A percentile compares a stretch with the other conserved stretches of the same genome.
Evolutionary conservation across 1,139 yeast genomes (phyloP).

Genomic region (Yamadazyma diddensiae): DNA sequence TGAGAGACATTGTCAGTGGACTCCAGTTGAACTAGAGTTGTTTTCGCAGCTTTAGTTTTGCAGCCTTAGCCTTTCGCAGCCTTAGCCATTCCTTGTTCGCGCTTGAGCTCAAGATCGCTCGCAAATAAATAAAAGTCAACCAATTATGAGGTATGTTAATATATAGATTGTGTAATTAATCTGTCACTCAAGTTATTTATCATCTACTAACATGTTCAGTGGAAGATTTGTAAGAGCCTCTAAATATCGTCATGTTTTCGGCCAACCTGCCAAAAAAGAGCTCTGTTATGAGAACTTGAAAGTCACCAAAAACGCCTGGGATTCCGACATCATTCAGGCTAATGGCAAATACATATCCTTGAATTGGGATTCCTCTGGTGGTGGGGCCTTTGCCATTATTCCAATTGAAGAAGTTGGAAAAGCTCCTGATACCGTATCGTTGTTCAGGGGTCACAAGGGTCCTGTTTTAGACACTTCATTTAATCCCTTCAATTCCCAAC

Average conservation of each 20-base stretch:
- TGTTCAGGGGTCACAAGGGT: constrained; percentile 94
- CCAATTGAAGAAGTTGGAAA: constrained; percentile 89
- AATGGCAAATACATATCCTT: constrained; percentile 85
- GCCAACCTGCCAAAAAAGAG: constrained; percentile 87
- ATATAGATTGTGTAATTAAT: no score
- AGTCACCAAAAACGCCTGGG: constrained; percentile 92
- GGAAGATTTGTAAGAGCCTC: constrained; percentile 96
- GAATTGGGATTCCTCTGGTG: constrained; percentile 94
- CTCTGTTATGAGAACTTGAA: constrained; percentile 83
- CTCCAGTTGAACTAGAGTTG: no score
- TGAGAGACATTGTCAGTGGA: constrained; percentile 54
- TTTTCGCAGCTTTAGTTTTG: background rate
- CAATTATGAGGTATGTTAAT: no score
- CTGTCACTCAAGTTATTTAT: no score
- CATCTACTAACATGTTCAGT: constrained; percentile 38
- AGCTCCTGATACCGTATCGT: constrained; percentile 88
- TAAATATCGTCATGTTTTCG: constrained; percentile 92
- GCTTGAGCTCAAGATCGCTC: no score
- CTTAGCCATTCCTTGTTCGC: no score
- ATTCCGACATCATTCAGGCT: constrained; percentile 74
- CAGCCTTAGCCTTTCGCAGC: no score
- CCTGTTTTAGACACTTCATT: constrained; percentile 93
- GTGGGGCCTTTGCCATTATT: constrained; percentile 94
- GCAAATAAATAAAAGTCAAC: no score
- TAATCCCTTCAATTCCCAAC: constrained; percentile 80